Evolutionary conservation across 768 basidiomycete species (phyloP).

Genomic region (Rhodotorula diobovata): DNA sequence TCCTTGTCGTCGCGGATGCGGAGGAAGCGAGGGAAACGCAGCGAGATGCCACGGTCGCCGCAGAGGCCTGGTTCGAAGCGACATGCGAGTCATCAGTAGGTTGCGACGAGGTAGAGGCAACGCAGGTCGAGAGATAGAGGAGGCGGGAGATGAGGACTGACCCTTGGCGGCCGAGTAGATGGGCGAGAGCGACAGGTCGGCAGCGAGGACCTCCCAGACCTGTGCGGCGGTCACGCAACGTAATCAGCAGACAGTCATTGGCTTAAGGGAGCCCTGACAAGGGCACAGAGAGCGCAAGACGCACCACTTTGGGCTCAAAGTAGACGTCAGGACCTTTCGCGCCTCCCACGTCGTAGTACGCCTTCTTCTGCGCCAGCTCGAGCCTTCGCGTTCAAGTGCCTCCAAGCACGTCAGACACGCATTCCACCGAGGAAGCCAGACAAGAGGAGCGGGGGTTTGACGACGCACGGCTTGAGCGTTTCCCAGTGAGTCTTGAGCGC

Average conservation of each 20-base stretch:
- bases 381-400: conserved; percentile 15
- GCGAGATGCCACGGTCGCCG: conserved; percentile 85
- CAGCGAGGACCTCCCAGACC: conserved; percentile 90
- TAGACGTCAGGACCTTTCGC: conserved; percentile 88
- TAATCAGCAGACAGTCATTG: neutral
- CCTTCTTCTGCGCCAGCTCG: conserved; percentile 63
- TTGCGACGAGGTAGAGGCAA: neutral
- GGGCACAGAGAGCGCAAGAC: neutral
- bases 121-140: neutral
- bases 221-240: neutral
- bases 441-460: too few species aligned
- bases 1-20: conserved; percentile 87
- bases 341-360: conserved; percentile 81
- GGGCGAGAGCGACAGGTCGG: conserved; percentile 92
- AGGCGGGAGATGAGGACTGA: conserved; percentile 53
- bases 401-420: too few species aligned
- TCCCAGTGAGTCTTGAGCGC: conserved; percentile 72
- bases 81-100: neutral
- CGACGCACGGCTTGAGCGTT: conserved; percentile 65
- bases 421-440: too few species aligned
- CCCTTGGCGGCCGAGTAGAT: conserved; percentile 93
- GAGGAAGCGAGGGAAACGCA: conserved; percentile 94
- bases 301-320: conserved; percentile 91
- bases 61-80: conserved; percentile 40
- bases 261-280: neutral